Conservation (phyloP, 1,284 basidiomycete species). For the Ustilago bromivora region DNA sequence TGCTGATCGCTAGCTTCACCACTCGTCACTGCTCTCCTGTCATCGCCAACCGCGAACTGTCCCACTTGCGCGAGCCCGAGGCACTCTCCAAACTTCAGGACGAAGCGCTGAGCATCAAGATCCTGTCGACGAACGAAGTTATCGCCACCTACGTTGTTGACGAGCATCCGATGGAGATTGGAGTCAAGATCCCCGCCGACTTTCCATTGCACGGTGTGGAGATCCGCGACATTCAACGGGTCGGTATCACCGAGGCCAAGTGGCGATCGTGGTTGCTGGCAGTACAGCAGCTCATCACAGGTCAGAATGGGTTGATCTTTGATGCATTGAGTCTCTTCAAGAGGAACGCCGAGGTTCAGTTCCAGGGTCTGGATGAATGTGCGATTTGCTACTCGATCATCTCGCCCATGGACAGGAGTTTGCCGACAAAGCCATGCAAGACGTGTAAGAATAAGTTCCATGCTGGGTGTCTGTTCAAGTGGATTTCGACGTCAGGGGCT, state of each 20-base stretch:
- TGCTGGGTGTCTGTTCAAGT: conserved; percentile 73
- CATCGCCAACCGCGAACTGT: conserved; percentile 85
- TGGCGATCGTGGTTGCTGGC: conserved; percentile 96
- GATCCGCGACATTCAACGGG: conserved; percentile 83
- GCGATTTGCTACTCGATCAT: conserved; percentile 80
- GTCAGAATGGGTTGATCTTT: conserved; percentile 86
- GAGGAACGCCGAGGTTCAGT: conserved; percentile 81
- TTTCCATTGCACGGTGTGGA: conserved; percentile 92
- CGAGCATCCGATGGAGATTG: conserved; percentile 93
- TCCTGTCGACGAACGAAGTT: conserved; percentile 76
- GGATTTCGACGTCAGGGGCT: conserved; percentile 87
- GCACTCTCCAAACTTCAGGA: conserved; percentile 78
- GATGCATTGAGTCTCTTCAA: conserved; percentile 95
- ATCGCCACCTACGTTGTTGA: conserved; percentile 82
- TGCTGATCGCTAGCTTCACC: conserved; percentile 82
- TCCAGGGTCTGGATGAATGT: conserved; percentile 67
- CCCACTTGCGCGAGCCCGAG: conserved; percentile 78
- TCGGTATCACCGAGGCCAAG: conserved; percentile 84
- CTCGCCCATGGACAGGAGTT: conserved; percentile 85
- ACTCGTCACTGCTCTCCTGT: conserved; percentile 89
- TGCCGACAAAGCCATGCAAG: conserved; percentile 91
- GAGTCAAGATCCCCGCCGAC: conserved; percentile 85
- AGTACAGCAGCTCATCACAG: conserved; percentile 88
- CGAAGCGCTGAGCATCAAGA: conserved; percentile 80
- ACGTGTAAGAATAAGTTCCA: conserved; percentile 97